A percentile compares a stretch with the other conserved stretches of the same genome.
Evolutionary conservation across 2,329 filamentous ascomycete genomes (phyloP).

Genomic region (Alternaria triticina): DNA sequence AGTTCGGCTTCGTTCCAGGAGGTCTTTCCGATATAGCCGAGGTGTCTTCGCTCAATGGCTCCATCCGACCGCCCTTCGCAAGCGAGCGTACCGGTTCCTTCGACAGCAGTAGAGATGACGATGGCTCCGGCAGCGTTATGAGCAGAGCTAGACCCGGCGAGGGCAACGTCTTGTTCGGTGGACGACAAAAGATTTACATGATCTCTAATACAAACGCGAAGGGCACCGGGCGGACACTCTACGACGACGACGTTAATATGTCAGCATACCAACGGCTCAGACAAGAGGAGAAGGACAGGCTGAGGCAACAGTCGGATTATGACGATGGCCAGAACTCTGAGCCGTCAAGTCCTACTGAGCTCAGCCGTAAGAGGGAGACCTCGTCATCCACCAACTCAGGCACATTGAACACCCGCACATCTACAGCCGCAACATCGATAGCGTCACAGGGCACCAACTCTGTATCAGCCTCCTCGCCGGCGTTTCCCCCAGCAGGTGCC

Average conservation of each 20-base stretch:
- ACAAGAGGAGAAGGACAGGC: constrained; percentile 58
- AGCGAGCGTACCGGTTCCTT: constrained; percentile 70
- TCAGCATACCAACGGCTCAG: constrained; percentile 84
- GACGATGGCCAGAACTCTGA: constrained; percentile 51
- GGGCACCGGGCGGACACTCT: constrained; percentile 67
- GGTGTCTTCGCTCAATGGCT: constrained; percentile 72
- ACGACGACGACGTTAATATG: constrained; percentile 83
- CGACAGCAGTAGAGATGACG: constrained; percentile 68
- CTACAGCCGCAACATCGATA: constrained; percentile 87
- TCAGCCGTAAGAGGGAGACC: constrained; percentile 79
- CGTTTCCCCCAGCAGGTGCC: constrained; percentile 28
- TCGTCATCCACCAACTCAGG: constrained; percentile 81
- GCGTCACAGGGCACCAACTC: constrained; percentile 68
- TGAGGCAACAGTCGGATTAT: constrained; percentile 37
- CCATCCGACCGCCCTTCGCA: constrained; percentile 64
- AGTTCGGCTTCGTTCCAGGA: constrained; percentile 69
- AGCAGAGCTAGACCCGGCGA: constrained; percentile 80
- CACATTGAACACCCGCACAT: constrained; percentile 70
- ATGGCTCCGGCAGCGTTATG: constrained; percentile 81
- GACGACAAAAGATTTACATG: constrained; percentile 93
- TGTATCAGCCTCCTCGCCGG: constrained; percentile 42
- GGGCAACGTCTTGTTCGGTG: constrained; percentile 92
- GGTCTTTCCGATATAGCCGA: constrained; percentile 86
- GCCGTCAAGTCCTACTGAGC: constrained; percentile 61
- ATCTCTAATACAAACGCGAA: constrained; percentile 64